phyloP scores from a whole-genome alignment of 192 early-diverging fungal species.

The Coemansia sp. region DNA sequence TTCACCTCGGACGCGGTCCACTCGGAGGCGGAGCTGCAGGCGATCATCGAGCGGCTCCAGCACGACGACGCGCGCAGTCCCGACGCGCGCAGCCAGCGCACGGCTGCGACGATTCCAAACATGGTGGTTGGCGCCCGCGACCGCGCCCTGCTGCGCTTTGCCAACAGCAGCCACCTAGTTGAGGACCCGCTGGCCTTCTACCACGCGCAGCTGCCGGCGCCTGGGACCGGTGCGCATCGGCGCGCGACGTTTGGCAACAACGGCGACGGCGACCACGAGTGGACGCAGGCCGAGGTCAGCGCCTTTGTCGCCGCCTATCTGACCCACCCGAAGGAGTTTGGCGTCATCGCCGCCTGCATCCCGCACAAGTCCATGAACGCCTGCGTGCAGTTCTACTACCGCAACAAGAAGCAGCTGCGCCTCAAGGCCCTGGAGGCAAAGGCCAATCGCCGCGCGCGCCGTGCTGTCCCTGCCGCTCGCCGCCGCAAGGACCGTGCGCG shows the following conservation, averaged over 20 bases:
- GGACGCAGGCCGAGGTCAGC: conserved; percentile 69
- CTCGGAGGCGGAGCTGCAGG: conserved; percentile 77
- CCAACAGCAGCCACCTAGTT: conserved; percentile 65
- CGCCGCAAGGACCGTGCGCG: conserved; percentile 55
- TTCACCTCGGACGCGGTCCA: conserved; percentile 75
- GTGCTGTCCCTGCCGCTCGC: conserved; percentile 41
- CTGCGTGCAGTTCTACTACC: conserved; percentile 80
- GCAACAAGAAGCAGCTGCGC: conserved; percentile 74
- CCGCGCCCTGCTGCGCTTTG: conserved; percentile 59
- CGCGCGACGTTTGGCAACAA: conserved; percentile 47
- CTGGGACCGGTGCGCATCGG: conserved; percentile 17
- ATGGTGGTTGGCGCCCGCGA: conserved; percentile 70
- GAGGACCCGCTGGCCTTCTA: conserved; percentile 67
- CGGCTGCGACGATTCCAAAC: conserved; percentile 71
- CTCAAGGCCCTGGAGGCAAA: conserved; percentile 68
- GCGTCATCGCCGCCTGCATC: conserved; percentile 67
- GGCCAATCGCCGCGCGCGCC: conserved; percentile 38
- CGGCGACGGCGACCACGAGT: conserved; percentile 62
- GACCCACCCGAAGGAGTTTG: conserved; percentile 76
- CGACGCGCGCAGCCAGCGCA: conserved; percentile 71
- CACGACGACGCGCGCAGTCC: conserved; percentile 74
- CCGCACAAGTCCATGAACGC: conserved; percentile 69
- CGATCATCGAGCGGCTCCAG: conserved; percentile 74
- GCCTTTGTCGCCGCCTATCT: conserved; percentile 71
- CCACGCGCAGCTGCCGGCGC: conserved; percentile 53